A percentile compares a stretch with the other conserved stretches of the same genome.
Conservation (phyloP, 805 yeast genomes). For the Lachancea kluyveri region DNA sequence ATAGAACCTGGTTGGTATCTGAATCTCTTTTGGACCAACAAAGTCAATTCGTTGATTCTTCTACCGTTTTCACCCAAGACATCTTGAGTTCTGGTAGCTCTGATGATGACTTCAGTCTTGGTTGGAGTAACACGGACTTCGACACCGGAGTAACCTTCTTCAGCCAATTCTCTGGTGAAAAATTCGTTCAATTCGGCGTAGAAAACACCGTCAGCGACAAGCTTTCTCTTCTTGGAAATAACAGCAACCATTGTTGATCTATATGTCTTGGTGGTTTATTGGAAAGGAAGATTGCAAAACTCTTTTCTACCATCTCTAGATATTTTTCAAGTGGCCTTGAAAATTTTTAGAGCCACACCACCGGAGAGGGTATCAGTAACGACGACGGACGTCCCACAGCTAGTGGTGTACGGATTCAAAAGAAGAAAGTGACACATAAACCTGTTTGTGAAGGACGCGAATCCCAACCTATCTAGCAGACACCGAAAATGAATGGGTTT, state of each 20-base stretch:
- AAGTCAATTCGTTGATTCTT: slow-evolving; percentile 97
- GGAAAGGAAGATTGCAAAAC: no score
- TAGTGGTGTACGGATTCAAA: no score
- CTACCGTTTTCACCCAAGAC: slow-evolving; percentile 99
- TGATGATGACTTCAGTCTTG: slow-evolving; percentile 96
- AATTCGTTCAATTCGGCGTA: slow-evolving; percentile 99
- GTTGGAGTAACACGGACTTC: slow-evolving; percentile 98
- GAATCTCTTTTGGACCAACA: slow-evolving; percentile 98
- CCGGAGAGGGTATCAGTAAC: no score
- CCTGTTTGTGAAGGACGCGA: no score
- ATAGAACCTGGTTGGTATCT: slow-evolving; percentile 89
- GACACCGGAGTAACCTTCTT: slow-evolving; percentile 99
- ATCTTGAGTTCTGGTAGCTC: slow-evolving; percentile 98
- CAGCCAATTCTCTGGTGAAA: slow-evolving; percentile 99
- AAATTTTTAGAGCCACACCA: no score
- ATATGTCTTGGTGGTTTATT: slow-evolving; percentile 8
- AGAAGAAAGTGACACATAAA: no score
- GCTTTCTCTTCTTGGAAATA: slow-evolving; percentile 97
- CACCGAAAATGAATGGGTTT: no score
- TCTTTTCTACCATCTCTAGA: no score
- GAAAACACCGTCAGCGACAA: slow-evolving; percentile 99
- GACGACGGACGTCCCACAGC: no score
- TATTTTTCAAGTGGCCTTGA: no score
- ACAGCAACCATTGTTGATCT: slow-evolving; percentile 35
- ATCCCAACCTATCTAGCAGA: no score